These are phyloP conservation scores for Mortierella alpina DNA, from an alignment of 192 early-diverging fungal genomes.

Conservation along the genomic window DNA sequence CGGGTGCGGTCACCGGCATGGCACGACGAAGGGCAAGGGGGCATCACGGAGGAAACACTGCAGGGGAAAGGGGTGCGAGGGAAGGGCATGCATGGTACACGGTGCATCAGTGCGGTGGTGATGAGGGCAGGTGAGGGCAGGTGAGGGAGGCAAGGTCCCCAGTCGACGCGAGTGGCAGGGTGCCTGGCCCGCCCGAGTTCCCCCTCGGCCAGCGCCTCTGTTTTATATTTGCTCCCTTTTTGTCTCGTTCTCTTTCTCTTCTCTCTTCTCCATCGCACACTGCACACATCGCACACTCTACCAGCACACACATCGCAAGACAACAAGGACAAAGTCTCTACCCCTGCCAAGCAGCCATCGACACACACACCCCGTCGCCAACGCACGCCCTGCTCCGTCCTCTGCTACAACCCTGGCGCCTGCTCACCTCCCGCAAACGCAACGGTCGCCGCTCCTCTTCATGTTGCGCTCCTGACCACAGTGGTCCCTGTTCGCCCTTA, in stretches of 20 bases:
- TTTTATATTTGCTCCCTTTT: constrained; percentile 8
- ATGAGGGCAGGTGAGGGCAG: not conserved
- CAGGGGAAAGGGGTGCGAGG: not conserved
- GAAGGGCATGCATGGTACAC: too few species aligned
- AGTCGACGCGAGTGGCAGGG: not conserved
- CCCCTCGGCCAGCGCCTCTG: not conserved
- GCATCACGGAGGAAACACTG: not conserved
- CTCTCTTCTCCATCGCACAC: not conserved
- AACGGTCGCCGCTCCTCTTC: constrained; percentile 14
- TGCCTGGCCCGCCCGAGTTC: not conserved
- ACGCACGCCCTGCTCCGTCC: not conserved
- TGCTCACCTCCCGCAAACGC: not conserved
- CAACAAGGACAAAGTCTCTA: too few species aligned
- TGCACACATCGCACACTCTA: not conserved
- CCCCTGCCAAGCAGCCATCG: too few species aligned
- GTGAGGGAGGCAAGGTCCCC: not conserved
- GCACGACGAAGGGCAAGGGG: not conserved
- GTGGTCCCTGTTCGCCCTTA: not conserved
- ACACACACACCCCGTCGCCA: not conserved
- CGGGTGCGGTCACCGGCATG: too few species aligned
- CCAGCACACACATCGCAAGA: too few species aligned
- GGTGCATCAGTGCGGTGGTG: too few species aligned
- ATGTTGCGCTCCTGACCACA: constrained; percentile 35
- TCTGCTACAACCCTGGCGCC: constrained; percentile 2
- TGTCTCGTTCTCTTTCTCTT: not conserved